A percentile compares a stretch with the other conserved stretches of the same genome.
Evolutionary conservation across 805 yeast genomes (phyloP).

Genomic region (Ogataea degrootiae): DNA sequence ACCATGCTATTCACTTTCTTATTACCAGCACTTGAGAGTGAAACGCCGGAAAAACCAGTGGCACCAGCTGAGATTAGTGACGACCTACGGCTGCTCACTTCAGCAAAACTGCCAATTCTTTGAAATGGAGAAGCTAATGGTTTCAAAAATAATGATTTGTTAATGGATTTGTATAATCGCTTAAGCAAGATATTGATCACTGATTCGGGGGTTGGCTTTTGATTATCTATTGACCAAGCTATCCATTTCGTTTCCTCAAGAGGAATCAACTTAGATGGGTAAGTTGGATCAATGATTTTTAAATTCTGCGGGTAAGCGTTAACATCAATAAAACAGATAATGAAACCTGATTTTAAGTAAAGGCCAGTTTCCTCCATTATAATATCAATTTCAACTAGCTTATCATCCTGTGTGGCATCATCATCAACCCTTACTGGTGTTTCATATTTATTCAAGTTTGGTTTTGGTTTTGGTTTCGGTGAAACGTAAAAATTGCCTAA

Average conservation of each 20-base stretch:
- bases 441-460: conserved; percentile 1
- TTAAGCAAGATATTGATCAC: conserved; percentile 44
- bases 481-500: conserved; percentile 42
- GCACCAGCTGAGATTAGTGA: not conserved
- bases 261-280: conserved; percentile 2
- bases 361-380: conserved; percentile 55
- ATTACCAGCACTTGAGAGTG: not conserved
- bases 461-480: conserved; percentile 2
- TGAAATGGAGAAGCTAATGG: conserved; percentile 19
- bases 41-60: not conserved
- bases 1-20: not conserved
- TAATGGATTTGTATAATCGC: conserved; percentile 42
- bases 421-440: not conserved
- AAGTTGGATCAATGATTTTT: conserved; percentile 2
- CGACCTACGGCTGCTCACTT: conserved; percentile 11
- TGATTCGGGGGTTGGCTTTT: conserved; percentile 27
- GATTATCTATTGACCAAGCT: conserved; percentile 31
- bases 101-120: conserved; percentile 28
- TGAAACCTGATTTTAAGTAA: conserved; percentile 47
- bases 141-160: conserved; percentile 19
- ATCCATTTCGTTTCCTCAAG: conserved; percentile 20
- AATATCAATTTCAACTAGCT: conserved; percentile 35
- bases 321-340: conserved; percentile 32
- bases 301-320: conserved; percentile 24
- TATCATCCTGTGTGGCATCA: conserved; percentile 8